Conservation (phyloP, 176 grass and related monocot genomes). For the Otatea glauca region DNA sequence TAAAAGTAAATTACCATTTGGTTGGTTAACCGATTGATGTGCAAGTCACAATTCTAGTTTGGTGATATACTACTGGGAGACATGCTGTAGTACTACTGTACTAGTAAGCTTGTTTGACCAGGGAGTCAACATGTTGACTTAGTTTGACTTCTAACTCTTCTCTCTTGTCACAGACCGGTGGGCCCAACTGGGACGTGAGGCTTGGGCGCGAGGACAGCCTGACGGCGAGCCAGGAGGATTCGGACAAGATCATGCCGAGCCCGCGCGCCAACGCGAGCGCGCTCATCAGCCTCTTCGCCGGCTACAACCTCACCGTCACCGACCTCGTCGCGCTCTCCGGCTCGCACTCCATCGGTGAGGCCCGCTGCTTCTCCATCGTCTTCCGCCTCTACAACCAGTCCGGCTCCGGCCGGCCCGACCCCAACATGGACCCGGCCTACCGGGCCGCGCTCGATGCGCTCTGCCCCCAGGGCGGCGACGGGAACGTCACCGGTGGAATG, state of each 20-base stretch:
- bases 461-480: conserved; percentile 62
- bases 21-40: not conserved
- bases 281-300: conserved; percentile 72
- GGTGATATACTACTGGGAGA: not conserved
- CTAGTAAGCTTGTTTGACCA: not conserved
- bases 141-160: not conserved
- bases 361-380: conserved; percentile 87
- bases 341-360: conserved; percentile 83
- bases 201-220: conserved; percentile 82
- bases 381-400: conserved; percentile 98
- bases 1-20: not conserved
- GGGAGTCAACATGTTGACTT: not conserved
- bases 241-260: conserved; percentile 81
- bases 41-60: not conserved
- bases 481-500: conserved; percentile 65
- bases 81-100: too few species aligned
- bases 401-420: conserved; percentile 75
- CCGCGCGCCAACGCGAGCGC: conserved; percentile 69
- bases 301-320: conserved; percentile 66
- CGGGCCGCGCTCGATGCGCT: conserved; percentile 58
- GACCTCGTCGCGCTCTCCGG: conserved; percentile 92
- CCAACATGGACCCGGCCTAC: conserved; percentile 73
- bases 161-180: conserved; percentile 64
- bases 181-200: conserved; percentile 79
- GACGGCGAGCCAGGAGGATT: conserved; percentile 74